Conservation (phyloP, 345 rosid genomes). For the Gossypium anomalum region DNA sequence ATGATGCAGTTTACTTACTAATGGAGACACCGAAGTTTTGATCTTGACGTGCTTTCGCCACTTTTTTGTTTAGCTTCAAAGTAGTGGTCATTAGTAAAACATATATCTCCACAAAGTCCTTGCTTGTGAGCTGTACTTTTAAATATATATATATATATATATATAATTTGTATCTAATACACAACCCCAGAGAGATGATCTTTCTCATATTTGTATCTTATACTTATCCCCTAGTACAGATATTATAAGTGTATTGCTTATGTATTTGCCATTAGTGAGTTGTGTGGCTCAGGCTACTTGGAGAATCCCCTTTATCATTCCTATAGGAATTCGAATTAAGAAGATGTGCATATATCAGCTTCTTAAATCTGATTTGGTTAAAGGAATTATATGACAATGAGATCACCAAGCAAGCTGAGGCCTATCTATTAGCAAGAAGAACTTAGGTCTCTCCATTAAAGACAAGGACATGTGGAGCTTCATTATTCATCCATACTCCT, state of each 20-base stretch:
- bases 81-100: neutral
- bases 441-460: slow-evolving; percentile 2
- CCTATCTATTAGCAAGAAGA: slow-evolving; percentile 15
- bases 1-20: no score
- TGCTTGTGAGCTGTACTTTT: no score
- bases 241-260: slow-evolving; percentile 9
- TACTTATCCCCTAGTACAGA: neutral
- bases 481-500: slow-evolving; percentile 1
- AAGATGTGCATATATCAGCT: slow-evolving; percentile 5
- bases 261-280: slow-evolving; percentile 18
- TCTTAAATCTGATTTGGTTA: slow-evolving; percentile 16
- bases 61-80: no score
- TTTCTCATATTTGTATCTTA: neutral
- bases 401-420: neutral
- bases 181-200: no score
- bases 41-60: no score
- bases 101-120: slow-evolving; percentile 19
- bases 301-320: slow-evolving; percentile 13
- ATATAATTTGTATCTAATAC: neutral
- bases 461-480: slow-evolving; percentile 13
- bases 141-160: neutral
- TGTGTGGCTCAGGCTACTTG: slow-evolving; percentile 22
- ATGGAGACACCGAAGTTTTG: no score
- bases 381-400: neutral
- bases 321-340: neutral